Percentiles rank a stretch among this genome's conserved stretches.
These are phyloP conservation scores for Cytospora paraplurivora DNA, from an alignment of 2,329 filamentous ascomycete species.

Conservation along the genomic window DNA sequence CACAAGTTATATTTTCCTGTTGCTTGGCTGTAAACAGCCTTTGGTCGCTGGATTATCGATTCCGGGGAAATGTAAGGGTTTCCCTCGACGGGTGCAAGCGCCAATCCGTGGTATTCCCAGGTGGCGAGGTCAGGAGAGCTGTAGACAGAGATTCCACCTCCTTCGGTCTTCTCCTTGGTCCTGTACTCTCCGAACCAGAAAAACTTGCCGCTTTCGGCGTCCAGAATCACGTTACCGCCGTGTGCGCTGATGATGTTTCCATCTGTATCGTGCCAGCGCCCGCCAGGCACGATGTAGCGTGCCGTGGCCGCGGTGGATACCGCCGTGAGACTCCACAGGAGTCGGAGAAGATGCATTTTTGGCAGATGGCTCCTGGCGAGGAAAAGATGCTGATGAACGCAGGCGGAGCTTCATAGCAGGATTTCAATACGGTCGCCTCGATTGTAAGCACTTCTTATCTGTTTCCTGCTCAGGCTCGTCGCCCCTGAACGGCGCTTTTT, in stretches of 20 bases:
- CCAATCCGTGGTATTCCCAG: constrained; percentile 60
- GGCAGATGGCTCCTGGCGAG: not conserved
- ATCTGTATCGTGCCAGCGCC: constrained; percentile 61
- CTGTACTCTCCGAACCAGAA: constrained; percentile 67
- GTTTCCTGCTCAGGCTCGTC: constrained; percentile 3
- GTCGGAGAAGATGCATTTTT: constrained; percentile 6
- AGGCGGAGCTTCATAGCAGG: not conserved
- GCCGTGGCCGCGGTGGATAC: constrained; percentile 25
- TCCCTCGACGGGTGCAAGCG: constrained; percentile 56
- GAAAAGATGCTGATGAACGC: not conserved
- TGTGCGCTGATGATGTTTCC: constrained; percentile 64
- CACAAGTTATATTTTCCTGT: constrained; percentile 57
- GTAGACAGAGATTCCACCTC: constrained; percentile 62
- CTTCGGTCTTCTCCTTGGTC: constrained; percentile 57
- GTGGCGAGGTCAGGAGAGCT: constrained; percentile 63
- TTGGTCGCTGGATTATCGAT: constrained; percentile 63
- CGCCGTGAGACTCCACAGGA: constrained; percentile 12
- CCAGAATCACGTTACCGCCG: constrained; percentile 57
- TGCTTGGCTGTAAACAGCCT: constrained; percentile 60
- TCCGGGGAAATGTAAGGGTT: constrained; percentile 57
- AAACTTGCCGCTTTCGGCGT: constrained; percentile 55
- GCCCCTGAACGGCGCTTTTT: constrained; percentile 4
- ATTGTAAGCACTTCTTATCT: not conserved
- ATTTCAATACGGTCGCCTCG: not conserved
- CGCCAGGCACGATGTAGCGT: constrained; percentile 62